Percentiles rank a stretch among this genome's conserved stretches.
Conservation (phyloP, 352 stramenopile species). For the Pelagophyceae sp. region DNA sequence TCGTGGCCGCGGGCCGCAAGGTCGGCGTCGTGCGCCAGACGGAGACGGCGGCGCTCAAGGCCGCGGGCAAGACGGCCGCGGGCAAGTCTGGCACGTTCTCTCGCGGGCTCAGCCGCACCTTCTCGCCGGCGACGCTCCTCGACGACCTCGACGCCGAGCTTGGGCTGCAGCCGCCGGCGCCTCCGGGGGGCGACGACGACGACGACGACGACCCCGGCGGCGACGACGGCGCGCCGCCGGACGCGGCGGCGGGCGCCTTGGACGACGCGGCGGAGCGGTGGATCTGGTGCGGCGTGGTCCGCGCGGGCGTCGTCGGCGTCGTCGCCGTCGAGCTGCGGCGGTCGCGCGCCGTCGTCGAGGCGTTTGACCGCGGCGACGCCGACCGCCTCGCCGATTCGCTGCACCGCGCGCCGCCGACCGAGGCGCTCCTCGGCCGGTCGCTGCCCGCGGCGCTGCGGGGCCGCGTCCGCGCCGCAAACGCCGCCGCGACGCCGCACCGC, state of each 20-base stretch:
- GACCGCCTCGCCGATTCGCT: not conserved
- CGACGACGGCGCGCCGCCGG: slow-evolving; percentile 19
- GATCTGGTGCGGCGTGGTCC: not conserved
- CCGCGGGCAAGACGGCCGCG: slow-evolving; percentile 22
- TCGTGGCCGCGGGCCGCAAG: slow-evolving; percentile 47
- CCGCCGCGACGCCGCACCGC: no score
- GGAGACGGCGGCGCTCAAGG: slow-evolving; percentile 42
- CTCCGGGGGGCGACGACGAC: not conserved
- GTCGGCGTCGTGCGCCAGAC: slow-evolving; percentile 60
- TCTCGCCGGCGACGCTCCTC: not conserved
- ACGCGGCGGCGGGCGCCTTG: not conserved
- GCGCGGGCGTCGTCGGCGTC: not conserved
- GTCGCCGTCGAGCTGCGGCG: not conserved
- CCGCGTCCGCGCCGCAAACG: not conserved
- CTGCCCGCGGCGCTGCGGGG: not conserved
- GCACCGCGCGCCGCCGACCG: no score
- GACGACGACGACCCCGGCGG: slow-evolving; percentile 22
- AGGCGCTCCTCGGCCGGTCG: not conserved
- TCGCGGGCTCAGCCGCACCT: slow-evolving; percentile 20
- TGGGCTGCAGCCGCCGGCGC: no score
- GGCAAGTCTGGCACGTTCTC: slow-evolving; percentile 36
- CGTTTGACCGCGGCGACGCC: not conserved
- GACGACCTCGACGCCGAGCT: slow-evolving; percentile 1
- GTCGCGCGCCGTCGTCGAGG: not conserved
- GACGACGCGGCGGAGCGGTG: not conserved